These are phyloP conservation scores for Diaporthe eres DNA, from an alignment of 2,329 filamentous ascomycete species.

Conservation along the genomic window DNA sequence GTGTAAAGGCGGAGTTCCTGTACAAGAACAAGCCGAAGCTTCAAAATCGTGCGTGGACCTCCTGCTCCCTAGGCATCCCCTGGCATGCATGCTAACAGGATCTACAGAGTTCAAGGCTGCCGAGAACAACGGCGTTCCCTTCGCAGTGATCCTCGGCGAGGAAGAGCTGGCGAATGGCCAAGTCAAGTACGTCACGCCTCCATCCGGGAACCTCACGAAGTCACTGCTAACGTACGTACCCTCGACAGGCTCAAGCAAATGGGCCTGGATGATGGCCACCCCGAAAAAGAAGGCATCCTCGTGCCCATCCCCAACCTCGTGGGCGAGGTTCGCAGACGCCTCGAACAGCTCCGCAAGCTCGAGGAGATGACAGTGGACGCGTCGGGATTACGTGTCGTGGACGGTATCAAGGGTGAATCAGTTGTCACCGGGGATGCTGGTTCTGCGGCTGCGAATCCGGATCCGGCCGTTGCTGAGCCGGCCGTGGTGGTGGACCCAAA, in stretches of 20 bases:
- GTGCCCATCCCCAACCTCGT: slow-evolving; percentile 76
- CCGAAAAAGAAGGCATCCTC: slow-evolving; percentile 89
- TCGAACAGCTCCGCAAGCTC: slow-evolving; percentile 59
- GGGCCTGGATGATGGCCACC: slow-evolving; percentile 83
- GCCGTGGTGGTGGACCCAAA: slow-evolving; percentile 9
- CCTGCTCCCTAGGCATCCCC: not conserved
- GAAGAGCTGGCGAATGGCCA: slow-evolving; percentile 88
- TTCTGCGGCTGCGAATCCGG: slow-evolving; percentile 41
- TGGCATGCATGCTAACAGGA: not conserved
- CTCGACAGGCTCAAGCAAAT: slow-evolving; percentile 79
- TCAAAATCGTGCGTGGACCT: slow-evolving; percentile 65
- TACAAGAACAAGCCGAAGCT: slow-evolving; percentile 94
- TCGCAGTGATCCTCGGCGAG: slow-evolving; percentile 91
- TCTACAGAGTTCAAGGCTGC: slow-evolving; percentile 85
- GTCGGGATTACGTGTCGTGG: slow-evolving; percentile 61
- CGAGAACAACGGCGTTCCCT: slow-evolving; percentile 83
- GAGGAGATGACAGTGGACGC: slow-evolving; percentile 60
- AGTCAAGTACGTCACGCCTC: slow-evolving; percentile 68
- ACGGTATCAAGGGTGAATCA: slow-evolving; percentile 61
- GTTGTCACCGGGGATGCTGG: slow-evolving; percentile 47
- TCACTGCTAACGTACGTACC: not conserved
- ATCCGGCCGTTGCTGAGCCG: slow-evolving; percentile 21
- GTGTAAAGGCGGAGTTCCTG: slow-evolving; percentile 91
- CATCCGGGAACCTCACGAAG: slow-evolving; percentile 52
- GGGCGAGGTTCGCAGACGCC: slow-evolving; percentile 65